phyloP scores from a whole-genome alignment of 2,329 filamentous ascomycete species.

The Beauveria scarabaeidicola region DNA sequence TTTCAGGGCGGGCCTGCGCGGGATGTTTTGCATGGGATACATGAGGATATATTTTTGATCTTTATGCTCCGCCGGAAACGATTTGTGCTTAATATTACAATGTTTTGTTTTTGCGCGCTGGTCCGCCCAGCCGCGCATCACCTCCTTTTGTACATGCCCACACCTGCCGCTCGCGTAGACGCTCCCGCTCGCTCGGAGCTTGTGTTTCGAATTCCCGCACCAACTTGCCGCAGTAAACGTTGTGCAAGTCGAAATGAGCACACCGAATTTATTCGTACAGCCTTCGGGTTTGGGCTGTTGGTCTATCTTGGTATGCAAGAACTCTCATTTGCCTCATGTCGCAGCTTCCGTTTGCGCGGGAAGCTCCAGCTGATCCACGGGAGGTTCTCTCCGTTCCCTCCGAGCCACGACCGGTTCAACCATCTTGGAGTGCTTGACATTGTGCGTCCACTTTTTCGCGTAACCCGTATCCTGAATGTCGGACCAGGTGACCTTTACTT shows the following conservation, averaged over 20 bases:
- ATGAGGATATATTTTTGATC: background rate
- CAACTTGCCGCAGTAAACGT: background rate
- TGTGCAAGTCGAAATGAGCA: background rate
- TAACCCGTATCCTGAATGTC: conserved; percentile 38
- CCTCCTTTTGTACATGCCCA: conserved; percentile 1
- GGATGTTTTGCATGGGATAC: background rate
- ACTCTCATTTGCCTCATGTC: background rate
- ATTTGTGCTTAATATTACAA: conserved; percentile 7
- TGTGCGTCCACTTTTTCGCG: conserved; percentile 41
- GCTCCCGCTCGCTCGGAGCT: background rate
- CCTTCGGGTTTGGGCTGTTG: background rate
- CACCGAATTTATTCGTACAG: background rate
- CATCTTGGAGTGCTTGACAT: conserved; percentile 40
- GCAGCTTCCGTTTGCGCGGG: conserved; percentile 1
- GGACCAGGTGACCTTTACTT: conserved; percentile 43
- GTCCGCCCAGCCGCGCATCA: conserved; percentile 4
- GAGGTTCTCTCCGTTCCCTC: too few species aligned
- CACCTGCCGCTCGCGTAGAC: background rate
- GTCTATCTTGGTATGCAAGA: background rate
- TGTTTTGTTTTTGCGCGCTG: conserved; percentile 6
- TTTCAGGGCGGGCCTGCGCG: background rate
- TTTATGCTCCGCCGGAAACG: background rate
- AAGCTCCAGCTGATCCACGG: background rate
- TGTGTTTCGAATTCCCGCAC: background rate
- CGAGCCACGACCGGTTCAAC: conserved; percentile 17